A percentile compares a stretch with the other conserved stretches of the same genome.
These are phyloP conservation scores for Neofusicoccum parvum DNA, from an alignment of 2,329 filamentous ascomycete genomes.

Conservation along the genomic window DNA sequence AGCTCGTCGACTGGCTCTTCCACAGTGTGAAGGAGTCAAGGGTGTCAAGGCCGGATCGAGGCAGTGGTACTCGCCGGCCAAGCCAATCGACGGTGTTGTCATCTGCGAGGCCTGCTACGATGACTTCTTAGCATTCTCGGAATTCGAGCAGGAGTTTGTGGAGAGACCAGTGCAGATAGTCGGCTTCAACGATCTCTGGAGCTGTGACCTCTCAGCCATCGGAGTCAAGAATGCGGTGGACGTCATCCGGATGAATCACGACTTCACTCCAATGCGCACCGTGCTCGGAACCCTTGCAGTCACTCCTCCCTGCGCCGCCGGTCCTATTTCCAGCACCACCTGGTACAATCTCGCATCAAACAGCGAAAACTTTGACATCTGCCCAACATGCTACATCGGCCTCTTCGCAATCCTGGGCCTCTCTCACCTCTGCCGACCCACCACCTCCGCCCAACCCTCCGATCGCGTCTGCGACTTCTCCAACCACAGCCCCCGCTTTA, in stretches of 20 bases:
- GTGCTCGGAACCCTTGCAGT: slow-evolving; percentile 40
- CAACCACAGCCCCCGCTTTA: background rate
- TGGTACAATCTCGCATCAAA: slow-evolving; percentile 58
- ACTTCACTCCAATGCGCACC: background rate
- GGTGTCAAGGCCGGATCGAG: slow-evolving; percentile 63
- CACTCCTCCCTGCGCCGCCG: slow-evolving; percentile 43
- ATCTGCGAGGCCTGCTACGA: slow-evolving; percentile 34
- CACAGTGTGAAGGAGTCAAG: slow-evolving; percentile 47
- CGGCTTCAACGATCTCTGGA: slow-evolving; percentile 59
- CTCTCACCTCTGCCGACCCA: slow-evolving; percentile 49
- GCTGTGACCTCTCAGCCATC: slow-evolving; percentile 54
- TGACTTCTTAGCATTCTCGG: slow-evolving; percentile 64
- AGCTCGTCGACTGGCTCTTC: slow-evolving; percentile 58
- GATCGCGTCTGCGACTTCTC: background rate
- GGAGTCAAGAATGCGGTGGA: slow-evolving; percentile 62
- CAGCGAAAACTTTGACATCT: slow-evolving; percentile 58
- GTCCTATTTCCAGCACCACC: slow-evolving; percentile 67
- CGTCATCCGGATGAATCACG: slow-evolving; percentile 28
- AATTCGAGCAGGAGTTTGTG: slow-evolving; percentile 59
- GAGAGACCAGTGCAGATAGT: slow-evolving; percentile 57
- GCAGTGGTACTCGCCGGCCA: slow-evolving; percentile 55
- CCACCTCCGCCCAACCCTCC: background rate
- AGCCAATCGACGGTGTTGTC: background rate
- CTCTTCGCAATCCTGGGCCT: slow-evolving; percentile 48
- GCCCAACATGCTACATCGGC: slow-evolving; percentile 81